These are phyloP conservation scores for Yarrowia sp. DNA, from an alignment of 805 yeast species.

Conservation along the genomic window DNA sequence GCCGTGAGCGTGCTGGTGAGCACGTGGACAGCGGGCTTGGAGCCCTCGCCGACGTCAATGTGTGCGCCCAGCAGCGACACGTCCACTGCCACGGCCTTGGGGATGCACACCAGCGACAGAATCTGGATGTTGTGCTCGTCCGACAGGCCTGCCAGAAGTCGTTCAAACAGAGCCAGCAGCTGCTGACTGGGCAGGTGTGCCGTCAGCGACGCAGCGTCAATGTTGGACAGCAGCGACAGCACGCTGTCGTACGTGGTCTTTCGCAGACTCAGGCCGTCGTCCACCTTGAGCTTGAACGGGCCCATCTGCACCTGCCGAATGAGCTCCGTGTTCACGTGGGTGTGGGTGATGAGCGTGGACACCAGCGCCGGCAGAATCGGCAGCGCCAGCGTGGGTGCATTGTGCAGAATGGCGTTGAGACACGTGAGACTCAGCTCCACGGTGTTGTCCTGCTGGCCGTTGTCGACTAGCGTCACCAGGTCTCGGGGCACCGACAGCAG, in stretches of 20 bases:
- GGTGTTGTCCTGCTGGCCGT: constrained; percentile 53
- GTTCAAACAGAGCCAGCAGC: constrained; percentile 51
- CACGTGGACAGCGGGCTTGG: constrained; percentile 18
- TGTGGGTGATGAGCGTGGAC: constrained; percentile 53
- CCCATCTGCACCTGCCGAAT: constrained; percentile 79
- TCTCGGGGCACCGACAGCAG: constrained; percentile 40
- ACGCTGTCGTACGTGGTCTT: constrained; percentile 74
- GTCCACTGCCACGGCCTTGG: constrained; percentile 21
- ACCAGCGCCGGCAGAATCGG: constrained; percentile 57
- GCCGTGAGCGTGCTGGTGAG: constrained; percentile 7
- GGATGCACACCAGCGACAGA: constrained; percentile 57
- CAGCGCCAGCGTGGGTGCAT: constrained; percentile 57
- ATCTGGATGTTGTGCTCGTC: constrained; percentile 69
- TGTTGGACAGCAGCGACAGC: constrained; percentile 53
- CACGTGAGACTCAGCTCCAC: constrained; percentile 68
- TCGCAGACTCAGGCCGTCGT: constrained; percentile 75
- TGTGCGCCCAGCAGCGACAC: constrained; percentile 16
- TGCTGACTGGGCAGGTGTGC: constrained; percentile 46
- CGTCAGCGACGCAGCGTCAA: constrained; percentile 50
- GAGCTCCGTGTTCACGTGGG: constrained; percentile 50
- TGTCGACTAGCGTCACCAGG: constrained; percentile 42
- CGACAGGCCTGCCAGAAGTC: constrained; percentile 60
- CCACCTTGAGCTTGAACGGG: constrained; percentile 82
- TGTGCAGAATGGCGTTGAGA: constrained; percentile 65
- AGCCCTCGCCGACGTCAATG: neutral